A percentile compares a stretch with the other conserved stretches of the same genome.
These are phyloP conservation scores for Spencermartinsiella europaea DNA, from an alignment of 805 yeast species.

Conservation along the genomic window DNA sequence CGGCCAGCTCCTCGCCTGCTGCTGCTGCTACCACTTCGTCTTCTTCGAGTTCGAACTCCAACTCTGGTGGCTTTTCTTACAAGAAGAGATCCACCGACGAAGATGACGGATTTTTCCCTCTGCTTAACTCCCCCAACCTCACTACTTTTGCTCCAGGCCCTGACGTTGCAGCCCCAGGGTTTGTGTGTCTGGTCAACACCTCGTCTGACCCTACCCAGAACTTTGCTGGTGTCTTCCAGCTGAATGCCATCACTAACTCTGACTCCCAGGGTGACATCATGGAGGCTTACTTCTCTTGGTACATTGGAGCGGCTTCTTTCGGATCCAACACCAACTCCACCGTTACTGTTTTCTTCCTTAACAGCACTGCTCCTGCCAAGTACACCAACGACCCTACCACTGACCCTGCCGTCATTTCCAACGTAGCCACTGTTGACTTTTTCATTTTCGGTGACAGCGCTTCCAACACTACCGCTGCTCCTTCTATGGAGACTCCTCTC, in stretches of 20 bases:
- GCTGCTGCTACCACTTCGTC: not conserved
- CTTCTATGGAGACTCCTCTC: not conserved
- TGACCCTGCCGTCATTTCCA: constrained; percentile 2
- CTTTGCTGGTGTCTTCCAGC: constrained; percentile 7
- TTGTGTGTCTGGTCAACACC: constrained; percentile 1
- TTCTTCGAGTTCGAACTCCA: not conserved
- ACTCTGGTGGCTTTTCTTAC: constrained; percentile 1
- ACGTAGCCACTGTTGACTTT: constrained; percentile 5
- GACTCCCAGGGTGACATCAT: not conserved
- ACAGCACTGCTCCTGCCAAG: constrained; percentile 6
- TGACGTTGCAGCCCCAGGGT: constrained; percentile 3
- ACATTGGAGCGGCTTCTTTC: not conserved
- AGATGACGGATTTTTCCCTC: constrained; percentile 3
- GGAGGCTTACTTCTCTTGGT: constrained; percentile 4
- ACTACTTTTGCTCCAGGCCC: constrained; percentile 3
- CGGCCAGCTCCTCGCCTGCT: not conserved
- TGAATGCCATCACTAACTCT: constrained; percentile 5
- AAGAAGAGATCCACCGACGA: constrained; percentile 1
- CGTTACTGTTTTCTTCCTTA: constrained; percentile 2
- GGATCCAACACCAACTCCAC: not conserved
- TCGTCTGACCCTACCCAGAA: constrained; percentile 7
- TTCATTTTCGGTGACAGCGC: constrained; percentile 4
- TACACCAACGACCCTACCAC: not conserved
- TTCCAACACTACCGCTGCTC: constrained; percentile 3
- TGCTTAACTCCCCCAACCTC: constrained; percentile 4